Evolutionary conservation across 768 basidiomycete species (phyloP), one percentile per base, ranked within the genome.

Genomic region (Boletus speciosus): DNA sequence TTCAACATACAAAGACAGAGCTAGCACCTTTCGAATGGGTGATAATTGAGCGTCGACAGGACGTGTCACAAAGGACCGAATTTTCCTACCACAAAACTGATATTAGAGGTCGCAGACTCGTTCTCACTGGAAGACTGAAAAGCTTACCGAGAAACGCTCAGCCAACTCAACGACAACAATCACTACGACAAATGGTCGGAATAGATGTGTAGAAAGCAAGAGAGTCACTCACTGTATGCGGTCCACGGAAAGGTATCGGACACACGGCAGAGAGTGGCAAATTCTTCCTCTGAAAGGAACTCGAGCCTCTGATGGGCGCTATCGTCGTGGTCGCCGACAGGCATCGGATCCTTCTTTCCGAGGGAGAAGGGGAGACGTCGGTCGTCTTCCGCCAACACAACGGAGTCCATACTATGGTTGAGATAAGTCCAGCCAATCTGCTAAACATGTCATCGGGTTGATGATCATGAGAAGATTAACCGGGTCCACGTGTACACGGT

Each of bases 151-250:
- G 70, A 90, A 90, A 14, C 88, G 82, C 63, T 90, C 88, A 5
- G 84, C 85, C 39, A 86, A 68, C 66, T 89, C 86, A 31, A 86
- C 75, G 31, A 84, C 29, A 10, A 83, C 85, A 49, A 89, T 84
- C 49, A 85, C 83, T 85, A 49, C 11, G 43, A 25, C 15, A 29
- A 25, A 47, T 23, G 47, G 14, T 65, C 14, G 39, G 25, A n/a
- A 50, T 35, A 12, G 15, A 15, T 9, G 2, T 2, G 21, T 6
- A n/a, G 5, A 11, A 34, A 9, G 23, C 5, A 43, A 36, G n/a
- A 40, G 9, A 29, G 19, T 15, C 29, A 39, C 58, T 40, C 31
- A 65, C 55, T 54, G 65, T 81, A 83, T 12, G 82, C 80, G 43
- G 70, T 72, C 83, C 83, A 84, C 1, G 83, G 83, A 44, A 85